Base-by-base conservation (phyloP, 2,329 filamentous ascomycete genomes). In the Grosmannia huntii region DNA sequence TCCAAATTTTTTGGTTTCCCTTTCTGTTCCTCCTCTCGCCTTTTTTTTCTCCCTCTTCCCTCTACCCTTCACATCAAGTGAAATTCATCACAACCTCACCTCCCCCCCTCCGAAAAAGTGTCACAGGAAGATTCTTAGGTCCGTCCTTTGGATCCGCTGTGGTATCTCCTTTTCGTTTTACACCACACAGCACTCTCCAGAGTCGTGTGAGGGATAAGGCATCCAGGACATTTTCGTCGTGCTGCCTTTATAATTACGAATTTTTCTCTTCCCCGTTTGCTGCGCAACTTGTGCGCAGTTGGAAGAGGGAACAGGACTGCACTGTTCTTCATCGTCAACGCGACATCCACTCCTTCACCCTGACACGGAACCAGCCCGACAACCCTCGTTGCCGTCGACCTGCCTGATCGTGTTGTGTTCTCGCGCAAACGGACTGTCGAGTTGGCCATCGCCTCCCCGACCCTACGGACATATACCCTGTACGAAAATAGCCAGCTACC, bases 121-220 rank as follows among this genome's bases (percentile, higher is more conserved):
- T 57, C 55, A 52, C 55, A 57, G 55, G 55, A 54, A 57, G 46
- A 49, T 49, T 56, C 55, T 49, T 33, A 52, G 48, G 55, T 31
- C 46, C 19, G 21, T 38, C 48, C 55, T 51, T 5, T 49, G 48
- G 48, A 41, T 41, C 28, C 28, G 23, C 48, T 57, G 55, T 52
- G 55, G n/a, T 52, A 41, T 48, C 28, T 50, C 31, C 25, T 56
- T 44, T 50, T 16, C 38, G 6, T 33, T 31, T 6, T 41, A 41
- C 11, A 19, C 25, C 38, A 31, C 36, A 31, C 38, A 27, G 41
- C 41, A 46, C 53, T 55, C 36, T 28, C 28, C 16, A 19, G 23
- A 44, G 31, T 57, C 7, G 54, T 56, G 54, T 52, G 55, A 31
- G 48, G 28, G 14, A 49, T 44, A 41, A 57, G 50, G 50, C 50